Evolutionary conservation across 768 basidiomycete species (phyloP).

Genomic region (Rickenella mellea): DNA sequence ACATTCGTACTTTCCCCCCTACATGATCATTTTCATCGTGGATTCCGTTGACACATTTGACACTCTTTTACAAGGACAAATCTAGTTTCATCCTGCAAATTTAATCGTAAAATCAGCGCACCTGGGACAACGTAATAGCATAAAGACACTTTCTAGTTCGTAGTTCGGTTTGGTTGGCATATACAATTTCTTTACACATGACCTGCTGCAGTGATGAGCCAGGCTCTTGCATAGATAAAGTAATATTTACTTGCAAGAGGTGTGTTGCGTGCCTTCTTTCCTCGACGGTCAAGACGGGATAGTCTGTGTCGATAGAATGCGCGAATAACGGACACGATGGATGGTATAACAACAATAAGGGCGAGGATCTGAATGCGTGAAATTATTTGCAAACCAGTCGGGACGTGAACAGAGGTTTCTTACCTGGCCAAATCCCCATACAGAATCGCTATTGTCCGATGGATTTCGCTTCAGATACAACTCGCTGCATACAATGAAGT

Average conservation of each 20-base stretch:
- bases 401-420: neutral
- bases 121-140: neutral
- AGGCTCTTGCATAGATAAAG: no score
- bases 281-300: neutral
- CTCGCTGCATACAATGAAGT: slow-evolving; percentile 32
- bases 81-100: no score
- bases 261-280: neutral
- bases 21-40: neutral
- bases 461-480: slow-evolving; percentile 23
- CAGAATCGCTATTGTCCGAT: slow-evolving; percentile 11
- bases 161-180: neutral
- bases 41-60: neutral
- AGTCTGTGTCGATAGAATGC: slow-evolving; percentile 23
- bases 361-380: slow-evolving; percentile 23
- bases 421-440: slow-evolving; percentile 33
- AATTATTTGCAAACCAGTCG: neutral
- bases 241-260: neutral
- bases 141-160: neutral
- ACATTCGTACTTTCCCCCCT: neutral
- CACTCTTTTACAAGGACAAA: neutral
- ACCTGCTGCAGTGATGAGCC: no score
- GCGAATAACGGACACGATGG: slow-evolving; percentile 22
- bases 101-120: no score
- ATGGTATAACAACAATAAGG: slow-evolving; percentile 30
- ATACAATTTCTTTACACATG: neutral